These are phyloP conservation scores for Tympanopsis confertula DNA, from an alignment of 2,329 filamentous ascomycete genomes.

Conservation along the genomic window DNA sequence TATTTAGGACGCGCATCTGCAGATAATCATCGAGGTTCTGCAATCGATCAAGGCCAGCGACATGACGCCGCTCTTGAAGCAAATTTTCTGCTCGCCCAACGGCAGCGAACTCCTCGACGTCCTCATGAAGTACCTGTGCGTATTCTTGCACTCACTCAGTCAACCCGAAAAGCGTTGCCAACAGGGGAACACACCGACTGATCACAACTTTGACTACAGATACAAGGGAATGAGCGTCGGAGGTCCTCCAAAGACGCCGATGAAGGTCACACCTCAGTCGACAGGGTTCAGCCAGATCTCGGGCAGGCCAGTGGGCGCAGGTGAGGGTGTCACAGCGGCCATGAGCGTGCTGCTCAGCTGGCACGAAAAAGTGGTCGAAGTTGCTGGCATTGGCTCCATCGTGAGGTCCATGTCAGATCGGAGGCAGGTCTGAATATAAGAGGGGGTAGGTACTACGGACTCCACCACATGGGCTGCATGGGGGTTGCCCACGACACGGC, in stretches of 20 bases:
- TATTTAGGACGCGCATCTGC: constrained; percentile 67
- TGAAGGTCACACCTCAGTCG: constrained; percentile 55
- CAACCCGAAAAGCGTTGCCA: background rate
- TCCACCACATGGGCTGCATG: background rate
- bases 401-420: constrained; percentile 93
- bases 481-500: too few relatives aligned
- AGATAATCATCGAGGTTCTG: constrained; percentile 82
- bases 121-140: constrained; percentile 94
- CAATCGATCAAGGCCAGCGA: constrained; percentile 94
- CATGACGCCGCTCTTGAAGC: constrained; percentile 78
- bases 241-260: constrained; percentile 32
- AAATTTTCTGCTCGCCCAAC: constrained; percentile 66
- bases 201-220: constrained; percentile 25
- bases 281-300: constrained; percentile 81
- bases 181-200: background rate
- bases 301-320: constrained; percentile 35
- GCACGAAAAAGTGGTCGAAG: constrained; percentile 97
- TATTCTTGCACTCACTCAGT: constrained; percentile 8
- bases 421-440: constrained; percentile 61
- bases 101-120: constrained; percentile 81
- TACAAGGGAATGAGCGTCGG: constrained; percentile 77
- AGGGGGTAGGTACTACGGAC: constrained; percentile 1
- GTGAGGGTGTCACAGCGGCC: constrained; percentile 65
- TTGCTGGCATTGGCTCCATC: constrained; percentile 83
- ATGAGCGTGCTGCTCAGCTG: constrained; percentile 97